phyloP scores from a whole-genome alignment of 148 eudicot species.

The Rhododendron kiyosumense region DNA sequence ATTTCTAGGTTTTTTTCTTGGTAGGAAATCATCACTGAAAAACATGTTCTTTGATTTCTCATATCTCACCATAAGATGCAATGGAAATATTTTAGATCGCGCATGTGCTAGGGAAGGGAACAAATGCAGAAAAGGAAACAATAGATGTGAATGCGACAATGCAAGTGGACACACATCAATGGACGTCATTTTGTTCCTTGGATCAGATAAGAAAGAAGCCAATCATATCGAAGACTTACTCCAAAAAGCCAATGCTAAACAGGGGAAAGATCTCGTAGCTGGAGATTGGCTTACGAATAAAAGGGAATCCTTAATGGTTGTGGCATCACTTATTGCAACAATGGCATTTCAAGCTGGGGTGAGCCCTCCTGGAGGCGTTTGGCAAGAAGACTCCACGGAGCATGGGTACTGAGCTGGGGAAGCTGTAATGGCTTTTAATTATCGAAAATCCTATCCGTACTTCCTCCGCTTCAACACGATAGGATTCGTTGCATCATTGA shows the following conservation, averaged over 20 bases:
- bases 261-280: too few relatives aligned
- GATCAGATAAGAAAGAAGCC: neutral
- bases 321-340: constrained; percentile 36
- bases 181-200: neutral
- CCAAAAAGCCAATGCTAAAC: neutral
- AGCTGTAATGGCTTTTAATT: constrained; percentile 8
- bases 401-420: constrained; percentile 8
- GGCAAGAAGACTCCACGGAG: constrained; percentile 18
- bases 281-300: constrained; percentile 15
- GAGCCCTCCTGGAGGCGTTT: constrained; percentile 37
- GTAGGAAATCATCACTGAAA: too few relatives aligned
- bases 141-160: constrained; percentile 11
- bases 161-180: constrained; percentile 8
- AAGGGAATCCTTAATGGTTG: constrained; percentile 22
- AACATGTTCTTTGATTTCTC: too few relatives aligned
- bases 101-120: neutral
- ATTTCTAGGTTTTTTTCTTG: too few relatives aligned
- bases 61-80: neutral
- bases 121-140: neutral
- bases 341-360: constrained; percentile 33
- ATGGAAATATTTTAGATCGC: neutral
- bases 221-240: neutral
- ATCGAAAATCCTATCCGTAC: neutral
- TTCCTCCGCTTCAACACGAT: constrained; percentile 12
- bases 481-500: constrained; percentile 12